Evolutionary conservation across 2,329 filamentous ascomycete genomes (phyloP).

Genomic region (Dryadomyces quercus-mongolicae): DNA sequence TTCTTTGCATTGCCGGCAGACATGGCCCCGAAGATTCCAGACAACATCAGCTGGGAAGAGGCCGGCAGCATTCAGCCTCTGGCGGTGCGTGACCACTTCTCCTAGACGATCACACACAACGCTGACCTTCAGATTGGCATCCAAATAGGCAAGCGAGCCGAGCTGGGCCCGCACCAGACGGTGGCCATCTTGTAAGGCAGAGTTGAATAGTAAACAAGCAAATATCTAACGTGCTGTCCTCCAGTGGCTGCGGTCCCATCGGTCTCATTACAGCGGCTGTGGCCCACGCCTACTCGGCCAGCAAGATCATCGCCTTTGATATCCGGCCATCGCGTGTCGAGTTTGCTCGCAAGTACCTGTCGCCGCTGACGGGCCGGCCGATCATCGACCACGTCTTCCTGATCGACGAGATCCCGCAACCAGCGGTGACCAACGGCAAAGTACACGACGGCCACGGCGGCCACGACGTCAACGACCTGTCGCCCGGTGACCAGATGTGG

Average conservation of each 20-base stretch:
- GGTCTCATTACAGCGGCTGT: conserved; percentile 81
- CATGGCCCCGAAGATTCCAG: conserved; percentile 85
- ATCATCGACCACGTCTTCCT: conserved; percentile 61
- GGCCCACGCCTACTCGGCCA: conserved; percentile 68
- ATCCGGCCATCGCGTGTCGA: conserved; percentile 68
- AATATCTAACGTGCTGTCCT: neutral
- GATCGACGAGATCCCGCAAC: conserved; percentile 48
- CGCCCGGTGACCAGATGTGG: conserved; percentile 4
- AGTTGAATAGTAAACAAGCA: neutral
- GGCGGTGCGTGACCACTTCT: conserved; percentile 28
- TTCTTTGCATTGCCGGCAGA: conserved; percentile 77
- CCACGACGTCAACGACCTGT: neutral
- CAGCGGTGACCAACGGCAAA: conserved; percentile 24
- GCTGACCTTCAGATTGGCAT: conserved; percentile 43
- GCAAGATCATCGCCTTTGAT: conserved; percentile 75
- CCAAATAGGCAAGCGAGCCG: conserved; percentile 60
- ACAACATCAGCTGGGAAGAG: conserved; percentile 64
- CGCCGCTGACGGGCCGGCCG: conserved; percentile 20
- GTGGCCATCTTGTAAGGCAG: conserved; percentile 57
- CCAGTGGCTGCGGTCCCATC: conserved; percentile 63
- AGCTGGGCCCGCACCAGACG: conserved; percentile 57
- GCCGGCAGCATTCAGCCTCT: conserved; percentile 84
- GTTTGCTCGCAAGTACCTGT: conserved; percentile 53
- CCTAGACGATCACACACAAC: neutral
- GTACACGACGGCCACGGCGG: neutral